Evolutionary conservation across 1,284 basidiomycete species (phyloP).

Genomic region (Pseudozyma sp.): DNA sequence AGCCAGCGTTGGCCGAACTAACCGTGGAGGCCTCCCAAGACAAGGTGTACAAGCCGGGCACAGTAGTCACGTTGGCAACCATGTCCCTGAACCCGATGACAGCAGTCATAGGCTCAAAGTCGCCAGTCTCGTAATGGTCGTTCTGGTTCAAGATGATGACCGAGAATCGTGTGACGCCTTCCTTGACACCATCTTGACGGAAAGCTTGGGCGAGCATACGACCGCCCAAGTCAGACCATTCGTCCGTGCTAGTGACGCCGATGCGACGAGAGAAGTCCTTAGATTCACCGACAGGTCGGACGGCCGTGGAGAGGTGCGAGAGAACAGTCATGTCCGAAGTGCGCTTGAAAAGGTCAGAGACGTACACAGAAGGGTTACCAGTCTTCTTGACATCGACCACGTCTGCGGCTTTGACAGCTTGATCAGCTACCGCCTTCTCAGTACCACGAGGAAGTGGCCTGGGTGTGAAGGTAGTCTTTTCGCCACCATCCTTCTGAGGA

Average conservation of each 20-base stretch:
- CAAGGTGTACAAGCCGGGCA: slow-evolving; percentile 41
- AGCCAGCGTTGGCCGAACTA: background rate
- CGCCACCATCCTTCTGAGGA: background rate
- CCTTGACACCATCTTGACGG: slow-evolving; percentile 35
- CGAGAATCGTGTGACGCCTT: slow-evolving; percentile 38
- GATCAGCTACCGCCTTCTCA: background rate
- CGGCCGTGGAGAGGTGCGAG: slow-evolving; percentile 45
- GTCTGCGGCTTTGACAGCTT: slow-evolving; percentile 13
- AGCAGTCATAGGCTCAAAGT: slow-evolving; percentile 23
- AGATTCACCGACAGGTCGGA: slow-evolving; percentile 29
- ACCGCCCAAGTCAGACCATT: slow-evolving; percentile 26
- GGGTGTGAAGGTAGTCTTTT: background rate
- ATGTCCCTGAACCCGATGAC: slow-evolving; percentile 38
- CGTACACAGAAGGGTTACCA: slow-evolving; percentile 11
- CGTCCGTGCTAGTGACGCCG: slow-evolving; percentile 47
- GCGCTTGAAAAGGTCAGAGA: slow-evolving; percentile 28
- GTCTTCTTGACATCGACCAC: slow-evolving; percentile 37
- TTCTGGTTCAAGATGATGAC: slow-evolving; percentile 53
- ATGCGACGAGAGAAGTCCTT: slow-evolving; percentile 31
- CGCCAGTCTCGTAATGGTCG: slow-evolving; percentile 51
- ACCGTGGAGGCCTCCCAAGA: slow-evolving; percentile 43
- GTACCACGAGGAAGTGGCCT: background rate
- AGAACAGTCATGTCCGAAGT: slow-evolving; percentile 46
- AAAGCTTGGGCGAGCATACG: slow-evolving; percentile 42
- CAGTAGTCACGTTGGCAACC: slow-evolving; percentile 36